Conservation (phyloP, 2,329 filamentous ascomycete genomes). For the Aphanocladium album region DNA sequence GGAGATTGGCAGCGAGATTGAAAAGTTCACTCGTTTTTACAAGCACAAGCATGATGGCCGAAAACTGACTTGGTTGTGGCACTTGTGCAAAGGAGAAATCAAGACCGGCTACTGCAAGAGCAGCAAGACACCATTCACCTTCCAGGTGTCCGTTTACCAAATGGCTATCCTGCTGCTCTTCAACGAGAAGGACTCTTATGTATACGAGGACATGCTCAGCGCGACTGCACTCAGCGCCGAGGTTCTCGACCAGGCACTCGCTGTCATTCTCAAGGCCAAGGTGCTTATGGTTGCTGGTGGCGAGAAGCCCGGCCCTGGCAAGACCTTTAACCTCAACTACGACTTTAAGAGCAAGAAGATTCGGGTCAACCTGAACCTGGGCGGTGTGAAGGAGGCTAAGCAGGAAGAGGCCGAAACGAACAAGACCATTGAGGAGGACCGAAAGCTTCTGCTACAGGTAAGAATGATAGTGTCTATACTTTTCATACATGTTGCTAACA, state of each 20-base stretch:
- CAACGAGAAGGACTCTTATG: conserved; percentile 81
- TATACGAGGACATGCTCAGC: conserved; percentile 81
- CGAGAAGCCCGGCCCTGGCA: conserved; percentile 72
- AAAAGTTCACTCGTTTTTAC: conserved; percentile 88
- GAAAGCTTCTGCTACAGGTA: conserved; percentile 95
- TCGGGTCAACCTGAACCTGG: conserved; percentile 91
- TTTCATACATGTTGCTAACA: conserved; percentile 21
- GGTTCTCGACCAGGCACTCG: conserved; percentile 78
- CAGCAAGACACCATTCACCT: conserved; percentile 87
- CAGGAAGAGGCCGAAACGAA: conserved; percentile 95
- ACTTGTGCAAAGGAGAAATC: conserved; percentile 94
- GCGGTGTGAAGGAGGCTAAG: conserved; percentile 92
- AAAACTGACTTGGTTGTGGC: conserved; percentile 97
- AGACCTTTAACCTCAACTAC: conserved; percentile 79
- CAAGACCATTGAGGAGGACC: conserved; percentile 98
- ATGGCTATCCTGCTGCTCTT: conserved; percentile 95
- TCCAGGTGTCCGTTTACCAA: conserved; percentile 96
- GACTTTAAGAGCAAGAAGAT: conserved; percentile 99
- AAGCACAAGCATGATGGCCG: conserved; percentile 94
- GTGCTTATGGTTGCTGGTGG: conserved; percentile 66
- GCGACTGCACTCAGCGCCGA: conserved; percentile 77
- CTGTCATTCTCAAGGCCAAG: conserved; percentile 88
- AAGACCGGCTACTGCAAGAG: conserved; percentile 88
- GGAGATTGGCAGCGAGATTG: conserved; percentile 80
- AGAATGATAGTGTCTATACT: conserved; percentile 26